phyloP scores from a whole-genome alignment of 495 filamentous ascomycete genomes.

The Lophiotrema nucula region DNA sequence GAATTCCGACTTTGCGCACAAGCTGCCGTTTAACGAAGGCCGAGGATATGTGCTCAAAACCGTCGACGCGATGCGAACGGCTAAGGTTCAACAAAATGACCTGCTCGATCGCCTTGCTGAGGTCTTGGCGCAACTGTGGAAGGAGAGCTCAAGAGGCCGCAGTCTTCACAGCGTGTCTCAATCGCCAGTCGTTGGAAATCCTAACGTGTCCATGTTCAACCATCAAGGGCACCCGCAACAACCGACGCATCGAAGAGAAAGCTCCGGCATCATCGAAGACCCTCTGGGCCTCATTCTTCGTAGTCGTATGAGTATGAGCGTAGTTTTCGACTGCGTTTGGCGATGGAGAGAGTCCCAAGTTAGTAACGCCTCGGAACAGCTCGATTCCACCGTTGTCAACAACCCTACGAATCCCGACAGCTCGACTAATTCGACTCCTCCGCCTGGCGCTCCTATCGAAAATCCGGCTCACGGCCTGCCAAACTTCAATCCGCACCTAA shows the following conservation, averaged over 20 bases:
- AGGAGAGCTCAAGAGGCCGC: conserved; percentile 47
- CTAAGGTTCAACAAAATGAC: conserved; percentile 80
- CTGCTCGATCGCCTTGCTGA: conserved; percentile 82
- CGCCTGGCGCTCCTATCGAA: conserved; percentile 16
- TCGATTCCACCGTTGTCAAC: conserved; percentile 73
- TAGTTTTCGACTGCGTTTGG: conserved; percentile 91
- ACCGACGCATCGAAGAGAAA: conserved; percentile 15
- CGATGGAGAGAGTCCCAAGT: conserved; percentile 86
- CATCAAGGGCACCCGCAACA: conserved; percentile 11
- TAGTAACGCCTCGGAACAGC: conserved; percentile 63
- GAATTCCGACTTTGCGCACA: conserved; percentile 74
- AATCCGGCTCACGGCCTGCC: conserved; percentile 29
- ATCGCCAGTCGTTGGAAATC: conserved; percentile 25
- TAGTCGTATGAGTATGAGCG: conserved; percentile 88
- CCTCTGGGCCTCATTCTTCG: conserved; percentile 79
- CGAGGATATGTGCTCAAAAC: conserved; percentile 71
- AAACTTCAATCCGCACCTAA: conserved; percentile 45
- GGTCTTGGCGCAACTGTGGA: conserved; percentile 90
- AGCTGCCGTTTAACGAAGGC: conserved; percentile 74
- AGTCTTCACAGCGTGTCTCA: conserved; percentile 39
- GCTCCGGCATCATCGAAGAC: conserved; percentile 57
- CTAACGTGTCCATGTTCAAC: conserved; percentile 22
- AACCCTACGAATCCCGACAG: conserved; percentile 81
- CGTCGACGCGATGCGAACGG: conserved; percentile 71
- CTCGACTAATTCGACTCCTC: conserved; percentile 58